Evolutionary conservation across 2,329 filamentous ascomycete species (phyloP).

Genomic region (Dactylonectria estremocensis): DNA sequence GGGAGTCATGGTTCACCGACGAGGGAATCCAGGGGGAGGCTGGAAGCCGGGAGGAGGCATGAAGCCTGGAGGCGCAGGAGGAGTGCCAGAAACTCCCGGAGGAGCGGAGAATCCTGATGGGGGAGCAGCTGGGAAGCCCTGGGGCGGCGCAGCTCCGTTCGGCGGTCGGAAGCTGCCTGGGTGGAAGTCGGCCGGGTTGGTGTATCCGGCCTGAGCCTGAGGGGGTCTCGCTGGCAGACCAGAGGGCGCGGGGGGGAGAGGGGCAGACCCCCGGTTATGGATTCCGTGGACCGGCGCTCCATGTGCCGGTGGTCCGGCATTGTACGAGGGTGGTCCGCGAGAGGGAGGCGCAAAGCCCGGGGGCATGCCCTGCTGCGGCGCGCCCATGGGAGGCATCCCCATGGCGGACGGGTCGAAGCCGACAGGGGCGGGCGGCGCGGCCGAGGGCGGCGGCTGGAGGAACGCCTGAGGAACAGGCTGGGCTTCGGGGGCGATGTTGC

Average conservation of each 20-base stretch:
- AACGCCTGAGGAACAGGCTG: conserved; percentile 84
- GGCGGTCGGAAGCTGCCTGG: conserved; percentile 60
- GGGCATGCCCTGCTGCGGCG: conserved; percentile 55
- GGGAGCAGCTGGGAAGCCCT: conserved; percentile 58
- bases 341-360: conserved; percentile 56
- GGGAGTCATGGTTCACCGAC: conserved; percentile 48
- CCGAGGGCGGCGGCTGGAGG: conserved; percentile 59
- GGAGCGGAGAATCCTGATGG: conserved; percentile 59
- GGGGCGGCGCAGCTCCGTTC: conserved; percentile 54
- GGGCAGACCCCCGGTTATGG: conserved; percentile 50
- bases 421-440: conserved; percentile 45
- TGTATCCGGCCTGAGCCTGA: conserved; percentile 61
- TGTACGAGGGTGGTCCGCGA: conserved; percentile 55
- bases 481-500: conserved; percentile 88
- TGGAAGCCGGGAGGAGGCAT: conserved; percentile 62
- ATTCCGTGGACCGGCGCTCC: conserved; percentile 47
- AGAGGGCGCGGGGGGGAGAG: conserved; percentile 64
- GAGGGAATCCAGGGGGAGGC: conserved; percentile 61
- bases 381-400: conserved; percentile 48
- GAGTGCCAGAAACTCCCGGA: conserved; percentile 51
- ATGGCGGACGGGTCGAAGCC: conserved; percentile 57
- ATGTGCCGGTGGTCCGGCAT: conserved; percentile 45
- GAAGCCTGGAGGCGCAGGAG: conserved; percentile 60
- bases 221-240: conserved; percentile 67
- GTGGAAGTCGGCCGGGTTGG: conserved; percentile 65